A percentile compares a stretch with the other conserved stretches of the same genome.
phyloP scores from a whole-genome alignment of 2,329 filamentous ascomycete species.

The Apiospora marii region DNA sequence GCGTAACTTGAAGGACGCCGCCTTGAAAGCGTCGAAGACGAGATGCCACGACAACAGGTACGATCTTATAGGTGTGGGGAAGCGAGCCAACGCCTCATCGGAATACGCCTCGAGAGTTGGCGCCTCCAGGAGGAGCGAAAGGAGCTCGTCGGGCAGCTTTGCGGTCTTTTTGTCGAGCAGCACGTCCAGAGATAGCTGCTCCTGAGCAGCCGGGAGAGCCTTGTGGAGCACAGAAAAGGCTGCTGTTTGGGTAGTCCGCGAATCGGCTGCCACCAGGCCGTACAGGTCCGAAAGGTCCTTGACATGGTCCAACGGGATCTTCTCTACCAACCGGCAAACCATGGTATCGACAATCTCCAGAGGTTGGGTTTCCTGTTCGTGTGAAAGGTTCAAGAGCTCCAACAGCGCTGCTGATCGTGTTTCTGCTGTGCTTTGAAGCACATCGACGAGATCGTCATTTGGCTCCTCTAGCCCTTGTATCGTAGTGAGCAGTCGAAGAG shows the following conservation, averaged over 20 bases:
- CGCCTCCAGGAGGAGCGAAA: constrained; percentile 82
- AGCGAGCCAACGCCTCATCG: constrained; percentile 70
- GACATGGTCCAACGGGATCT: constrained; percentile 68
- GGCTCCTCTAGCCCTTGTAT: constrained; percentile 72
- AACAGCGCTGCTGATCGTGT: constrained; percentile 66
- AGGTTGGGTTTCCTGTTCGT: constrained; percentile 64
- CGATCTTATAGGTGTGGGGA: constrained; percentile 74
- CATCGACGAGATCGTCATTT: constrained; percentile 87
- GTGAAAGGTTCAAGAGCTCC: constrained; percentile 65
- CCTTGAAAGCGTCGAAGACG: constrained; percentile 84
- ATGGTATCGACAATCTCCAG: constrained; percentile 78
- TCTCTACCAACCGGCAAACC: constrained; percentile 72
- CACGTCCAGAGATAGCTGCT: constrained; percentile 81
- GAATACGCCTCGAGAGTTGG: constrained; percentile 74
- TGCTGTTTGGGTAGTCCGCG: constrained; percentile 77
- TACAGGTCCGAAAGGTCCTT: constrained; percentile 75
- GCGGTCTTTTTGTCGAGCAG: constrained; percentile 75
- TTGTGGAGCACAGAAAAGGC: constrained; percentile 83
- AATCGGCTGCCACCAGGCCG: constrained; percentile 77
- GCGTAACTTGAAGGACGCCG: constrained; percentile 82
- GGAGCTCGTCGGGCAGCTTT: constrained; percentile 80
- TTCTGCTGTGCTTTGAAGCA: constrained; percentile 67
- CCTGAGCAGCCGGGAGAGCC: constrained; percentile 79
- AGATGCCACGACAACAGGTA: constrained; percentile 92
- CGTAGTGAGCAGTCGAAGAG: constrained; percentile 72